Evolutionary conservation across 441 rosid genomes (phyloP), one percentile per base, ranked within the genome.

Genomic region (Biscutella laevigata): DNA sequence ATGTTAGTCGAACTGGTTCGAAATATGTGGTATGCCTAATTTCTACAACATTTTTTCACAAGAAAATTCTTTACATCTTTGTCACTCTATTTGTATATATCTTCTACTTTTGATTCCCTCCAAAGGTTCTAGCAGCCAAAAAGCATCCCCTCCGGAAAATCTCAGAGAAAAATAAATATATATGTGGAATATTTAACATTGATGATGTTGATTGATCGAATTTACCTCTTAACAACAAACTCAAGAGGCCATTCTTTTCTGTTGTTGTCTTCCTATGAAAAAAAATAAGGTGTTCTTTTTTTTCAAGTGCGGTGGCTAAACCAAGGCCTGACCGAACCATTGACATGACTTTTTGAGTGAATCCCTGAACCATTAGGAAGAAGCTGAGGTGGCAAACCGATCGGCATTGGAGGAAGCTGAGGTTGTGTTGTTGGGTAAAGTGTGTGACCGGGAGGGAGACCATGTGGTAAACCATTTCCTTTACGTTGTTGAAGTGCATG

Each of bases 301-400:
- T 38, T n/a, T n/a, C n/a, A 59, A 13, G 66, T 33, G 53, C 46
- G 66, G 67, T 83, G 97, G 67, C 70, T 85, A 80, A 75, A 94
- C 99, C 99, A 85, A 24, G 97, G 94, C 44, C 95, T 78, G 3
- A 81, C 80, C 0, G 78, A 84, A 54, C 88, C 94, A 29, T 83
- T 88, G 27, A 78, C 77, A n/a, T 88, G 92, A 4, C 96, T 89
- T 15, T 87, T 87, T 63, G 82, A 65, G 56, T 75, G 86, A 58
- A 37, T 50, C 32, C 59, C 70, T 28, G 66, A 60, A 30, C 96
- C 92, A 30, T 87, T 87, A 7, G 95, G 86, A 48, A 82, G 57
- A 41, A 81, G 64, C 4, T 88, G 69, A 26, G 87, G 76, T n/a
- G 94, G 86, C 44, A 84, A 56, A 24, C 95, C 96, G 10, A 80